Conservation (phyloP, 164 flowering plant genomes). For the Liriodendron chinense region DNA sequence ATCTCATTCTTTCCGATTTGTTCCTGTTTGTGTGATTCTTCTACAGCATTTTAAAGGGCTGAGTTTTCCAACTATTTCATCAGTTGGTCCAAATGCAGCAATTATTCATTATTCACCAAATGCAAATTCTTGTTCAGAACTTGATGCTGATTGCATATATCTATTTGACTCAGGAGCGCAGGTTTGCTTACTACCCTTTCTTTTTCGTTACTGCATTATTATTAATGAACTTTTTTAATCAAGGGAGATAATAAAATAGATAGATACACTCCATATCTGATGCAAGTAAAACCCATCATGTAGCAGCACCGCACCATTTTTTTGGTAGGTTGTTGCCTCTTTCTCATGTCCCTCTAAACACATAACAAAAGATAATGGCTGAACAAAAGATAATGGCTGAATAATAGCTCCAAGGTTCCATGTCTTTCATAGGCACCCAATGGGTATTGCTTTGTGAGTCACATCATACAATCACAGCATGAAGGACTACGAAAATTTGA, state of each 20-base stretch:
- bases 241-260: not conserved
- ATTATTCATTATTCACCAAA: constrained; percentile 84
- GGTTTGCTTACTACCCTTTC: constrained; percentile 40
- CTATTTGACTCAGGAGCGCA: constrained; percentile 96
- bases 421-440: no score
- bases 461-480: no score
- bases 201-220: not conserved
- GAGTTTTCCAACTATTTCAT: constrained; percentile 97
- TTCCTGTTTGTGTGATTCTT: not conserved
- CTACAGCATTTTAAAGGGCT: constrained; percentile 88
- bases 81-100: constrained; percentile 97
- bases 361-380: no score
- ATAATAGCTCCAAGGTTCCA: no score
- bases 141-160: constrained; percentile 78
- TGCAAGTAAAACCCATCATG: not conserved
- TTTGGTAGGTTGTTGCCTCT: no score
- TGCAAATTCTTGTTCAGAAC: constrained; percentile 70
- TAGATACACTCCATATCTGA: not conserved
- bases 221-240: no score
- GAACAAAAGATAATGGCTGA: no score
- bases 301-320: not conserved
- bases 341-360: no score
- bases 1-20: not conserved
- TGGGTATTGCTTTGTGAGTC: no score
- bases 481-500: no score